phyloP scores from a whole-genome alignment of 1,139 yeast species.

The Casaregolazyma suthepensis region DNA sequence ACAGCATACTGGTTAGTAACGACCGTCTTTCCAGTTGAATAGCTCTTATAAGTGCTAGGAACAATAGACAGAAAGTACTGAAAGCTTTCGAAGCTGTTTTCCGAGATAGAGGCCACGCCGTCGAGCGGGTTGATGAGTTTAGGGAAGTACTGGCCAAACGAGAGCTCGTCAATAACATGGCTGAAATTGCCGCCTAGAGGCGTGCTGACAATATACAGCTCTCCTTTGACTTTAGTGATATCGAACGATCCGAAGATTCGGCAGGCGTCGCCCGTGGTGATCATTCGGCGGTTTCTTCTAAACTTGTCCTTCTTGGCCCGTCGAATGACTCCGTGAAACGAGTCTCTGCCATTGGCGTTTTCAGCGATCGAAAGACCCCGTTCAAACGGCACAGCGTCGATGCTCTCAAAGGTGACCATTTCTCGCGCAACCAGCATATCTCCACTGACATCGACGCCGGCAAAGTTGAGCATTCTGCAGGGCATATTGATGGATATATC shows the following conservation, averaged over 20 bases:
- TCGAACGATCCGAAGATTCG: slow-evolving; percentile 83
- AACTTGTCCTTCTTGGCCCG: slow-evolving; percentile 41
- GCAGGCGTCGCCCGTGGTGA: slow-evolving; percentile 64
- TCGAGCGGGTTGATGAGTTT: slow-evolving; percentile 82
- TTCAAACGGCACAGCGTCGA: slow-evolving; percentile 3
- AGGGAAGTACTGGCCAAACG: slow-evolving; percentile 89
- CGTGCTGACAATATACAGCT: slow-evolving; percentile 50
- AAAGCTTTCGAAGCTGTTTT: slow-evolving; percentile 32
- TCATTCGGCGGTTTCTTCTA: slow-evolving; percentile 40
- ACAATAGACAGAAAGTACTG: slow-evolving; percentile 73
- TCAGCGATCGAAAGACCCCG: slow-evolving; percentile 4
- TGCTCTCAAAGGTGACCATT: slow-evolving; percentile 43
- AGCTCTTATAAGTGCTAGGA: slow-evolving; percentile 68
- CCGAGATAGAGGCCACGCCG: slow-evolving; percentile 36
- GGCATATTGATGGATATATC: slow-evolving; percentile 83
- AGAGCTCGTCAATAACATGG: slow-evolving; percentile 78
- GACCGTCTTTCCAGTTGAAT: slow-evolving; percentile 54
- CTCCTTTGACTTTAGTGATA: slow-evolving; percentile 81
- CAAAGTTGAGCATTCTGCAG: slow-evolving; percentile 68
- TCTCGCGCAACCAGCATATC: slow-evolving; percentile 79
- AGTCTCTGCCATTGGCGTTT: slow-evolving; percentile 15
- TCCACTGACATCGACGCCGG: slow-evolving; percentile 68
- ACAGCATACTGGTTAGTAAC: slow-evolving; percentile 87
- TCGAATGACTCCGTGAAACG: slow-evolving; percentile 22
- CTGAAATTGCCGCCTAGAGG: slow-evolving; percentile 53